Conservation (phyloP, 164 flowering plant genomes). For the Magnolia changhungtana region DNA sequence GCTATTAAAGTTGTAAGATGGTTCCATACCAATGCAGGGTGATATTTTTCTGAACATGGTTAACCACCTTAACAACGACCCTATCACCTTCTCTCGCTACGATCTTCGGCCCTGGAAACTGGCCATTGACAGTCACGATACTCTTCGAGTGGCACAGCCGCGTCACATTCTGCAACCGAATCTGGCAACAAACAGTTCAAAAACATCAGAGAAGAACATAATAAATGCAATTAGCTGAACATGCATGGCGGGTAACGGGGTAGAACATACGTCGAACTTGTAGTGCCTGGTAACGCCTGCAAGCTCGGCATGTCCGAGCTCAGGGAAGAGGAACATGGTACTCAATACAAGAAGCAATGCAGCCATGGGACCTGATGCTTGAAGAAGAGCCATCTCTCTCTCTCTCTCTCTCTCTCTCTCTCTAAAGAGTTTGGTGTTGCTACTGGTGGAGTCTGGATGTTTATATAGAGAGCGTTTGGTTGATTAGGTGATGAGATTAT, state of each 20-base stretch:
- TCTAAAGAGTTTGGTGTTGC: not conserved
- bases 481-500: slow-evolving; percentile 29
- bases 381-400: slow-evolving; percentile 4
- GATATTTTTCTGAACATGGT: slow-evolving; percentile 52
- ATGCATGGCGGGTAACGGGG: not conserved
- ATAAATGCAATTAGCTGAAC: not conserved
- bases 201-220: not conserved
- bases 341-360: slow-evolving; percentile 8
- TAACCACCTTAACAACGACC: slow-evolving; percentile 53
- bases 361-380: slow-evolving; percentile 7
- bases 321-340: slow-evolving; percentile 17
- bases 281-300: slow-evolving; percentile 38
- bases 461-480: slow-evolving; percentile 31
- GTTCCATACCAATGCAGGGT: slow-evolving; percentile 48
- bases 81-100: slow-evolving; percentile 67
- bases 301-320: slow-evolving; percentile 12
- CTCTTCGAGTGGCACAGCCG: slow-evolving; percentile 64
- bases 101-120: slow-evolving; percentile 63
- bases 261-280: slow-evolving; percentile 31
- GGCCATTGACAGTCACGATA: slow-evolving; percentile 60
- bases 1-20: not conserved
- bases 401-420: slow-evolving; percentile 3
- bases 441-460: not conserved
- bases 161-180: slow-evolving; percentile 51
- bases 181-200: slow-evolving; percentile 26